Evolutionary conservation across 2,329 filamentous ascomycete genomes (phyloP).

Genomic region (Metarhizium rileyi): DNA sequence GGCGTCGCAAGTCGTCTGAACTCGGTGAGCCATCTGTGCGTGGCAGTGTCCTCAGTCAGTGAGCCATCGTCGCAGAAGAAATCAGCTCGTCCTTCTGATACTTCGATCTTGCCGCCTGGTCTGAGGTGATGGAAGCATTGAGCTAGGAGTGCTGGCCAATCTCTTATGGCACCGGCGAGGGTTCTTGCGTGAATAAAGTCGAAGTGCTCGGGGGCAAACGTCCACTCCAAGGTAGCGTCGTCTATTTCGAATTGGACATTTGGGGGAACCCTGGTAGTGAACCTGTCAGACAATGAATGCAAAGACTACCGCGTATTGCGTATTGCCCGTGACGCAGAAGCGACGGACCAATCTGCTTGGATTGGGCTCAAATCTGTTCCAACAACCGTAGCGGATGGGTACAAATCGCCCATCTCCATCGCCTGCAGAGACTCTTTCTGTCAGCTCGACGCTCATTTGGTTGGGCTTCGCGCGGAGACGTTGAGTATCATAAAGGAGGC

Average conservation of each 20-base stretch:
- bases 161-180: constrained; percentile 17
- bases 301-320: too few relatives aligned
- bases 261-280: constrained; percentile 11
- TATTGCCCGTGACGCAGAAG: too few relatives aligned
- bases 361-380: constrained; percentile 18
- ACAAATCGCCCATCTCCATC: constrained; percentile 29
- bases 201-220: constrained; percentile 13
- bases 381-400: constrained; percentile 14
- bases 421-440: constrained; percentile 20
- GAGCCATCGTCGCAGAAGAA: constrained; percentile 17
- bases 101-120: constrained; percentile 10
- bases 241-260: constrained; percentile 19
- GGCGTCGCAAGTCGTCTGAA: constrained; percentile 13
- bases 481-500: too few relatives aligned
- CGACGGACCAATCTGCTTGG: constrained; percentile 12
- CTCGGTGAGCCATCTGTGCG: constrained; percentile 14
- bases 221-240: constrained; percentile 16
- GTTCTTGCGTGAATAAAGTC: constrained; percentile 20
- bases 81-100: constrained; percentile 12
- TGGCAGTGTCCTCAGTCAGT: constrained; percentile 10
- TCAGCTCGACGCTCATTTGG: too few relatives aligned
- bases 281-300: neutral
- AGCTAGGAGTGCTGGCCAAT: constrained; percentile 16
- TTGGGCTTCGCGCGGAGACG: too few relatives aligned
- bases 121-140: constrained; percentile 13